These are phyloP conservation scores for Lagerstroemia speciosa DNA, from an alignment of 345 rosid genomes.

Conservation along the genomic window DNA sequence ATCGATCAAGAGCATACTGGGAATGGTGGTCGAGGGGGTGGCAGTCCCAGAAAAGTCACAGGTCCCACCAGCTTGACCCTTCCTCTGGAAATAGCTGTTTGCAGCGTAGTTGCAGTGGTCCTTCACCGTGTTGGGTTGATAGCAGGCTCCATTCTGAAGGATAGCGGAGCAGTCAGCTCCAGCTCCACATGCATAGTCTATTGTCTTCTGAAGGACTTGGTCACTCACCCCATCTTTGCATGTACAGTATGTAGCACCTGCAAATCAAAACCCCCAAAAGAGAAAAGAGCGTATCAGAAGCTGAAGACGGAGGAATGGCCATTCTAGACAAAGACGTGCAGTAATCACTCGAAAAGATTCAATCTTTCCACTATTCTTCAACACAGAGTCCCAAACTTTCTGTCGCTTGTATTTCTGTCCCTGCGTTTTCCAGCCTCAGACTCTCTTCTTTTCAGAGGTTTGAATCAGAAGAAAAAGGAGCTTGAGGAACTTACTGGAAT, in stretches of 20 bases:
- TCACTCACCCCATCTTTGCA: background rate
- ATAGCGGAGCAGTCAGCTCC: constrained; percentile 46
- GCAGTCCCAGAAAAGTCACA: constrained; percentile 80
- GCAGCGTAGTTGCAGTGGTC: constrained; percentile 88
- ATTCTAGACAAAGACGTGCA: background rate
- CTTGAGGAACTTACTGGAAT: constrained; percentile 41
- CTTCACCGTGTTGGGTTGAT: constrained; percentile 66
- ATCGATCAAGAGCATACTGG: constrained; percentile 16
- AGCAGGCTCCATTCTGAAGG: constrained; percentile 60
- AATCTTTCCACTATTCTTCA: background rate
- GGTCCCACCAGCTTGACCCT: constrained; percentile 42
- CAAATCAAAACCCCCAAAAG: background rate
- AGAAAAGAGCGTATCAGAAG: no score
- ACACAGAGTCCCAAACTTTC: background rate
- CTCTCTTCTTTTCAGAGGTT: background rate
- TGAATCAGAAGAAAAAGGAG: constrained; percentile 3
- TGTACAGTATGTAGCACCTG: constrained; percentile 6
- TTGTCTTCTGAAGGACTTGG: background rate
- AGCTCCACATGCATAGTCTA: constrained; percentile 32
- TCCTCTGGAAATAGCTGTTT: constrained; percentile 73
- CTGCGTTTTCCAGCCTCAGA: no score
- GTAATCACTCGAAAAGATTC: background rate
- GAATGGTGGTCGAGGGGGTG: constrained; percentile 25
- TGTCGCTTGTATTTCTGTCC: no score
- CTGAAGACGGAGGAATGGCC: no score